phyloP scores from a whole-genome alignment of 129 eudicot genomes.

The Flaveria trinervia region DNA sequence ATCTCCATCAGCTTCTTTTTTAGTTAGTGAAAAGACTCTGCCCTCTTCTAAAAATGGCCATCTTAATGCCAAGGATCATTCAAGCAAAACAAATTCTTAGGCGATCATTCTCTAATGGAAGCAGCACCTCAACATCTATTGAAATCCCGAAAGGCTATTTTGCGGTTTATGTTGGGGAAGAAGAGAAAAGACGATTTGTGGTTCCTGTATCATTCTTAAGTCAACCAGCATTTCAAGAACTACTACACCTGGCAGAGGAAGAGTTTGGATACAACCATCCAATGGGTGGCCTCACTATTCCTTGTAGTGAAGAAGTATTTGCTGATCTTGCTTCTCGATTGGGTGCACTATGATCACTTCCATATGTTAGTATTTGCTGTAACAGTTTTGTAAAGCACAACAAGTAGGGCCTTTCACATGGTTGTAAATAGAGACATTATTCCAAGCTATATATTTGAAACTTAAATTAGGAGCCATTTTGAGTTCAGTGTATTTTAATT shows the following conservation, averaged over 20 bases:
- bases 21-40: too few relatives aligned
- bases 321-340: neutral
- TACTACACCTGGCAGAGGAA: neutral
- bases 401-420: neutral
- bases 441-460: neutral
- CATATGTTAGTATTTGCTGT: neutral
- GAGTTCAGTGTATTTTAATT: too few relatives aligned
- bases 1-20: too few relatives aligned
- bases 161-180: neutral
- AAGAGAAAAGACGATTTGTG: neutral
- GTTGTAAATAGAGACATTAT: neutral
- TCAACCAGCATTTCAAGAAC: neutral
- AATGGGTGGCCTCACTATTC: slow-evolving; percentile 8
- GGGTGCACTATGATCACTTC: neutral
- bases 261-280: neutral
- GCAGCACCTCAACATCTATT: neutral
- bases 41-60: too few relatives aligned
- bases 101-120: neutral
- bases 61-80: neutral
- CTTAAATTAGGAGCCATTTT: too few relatives aligned
- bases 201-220: neutral
- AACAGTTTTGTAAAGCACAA: neutral
- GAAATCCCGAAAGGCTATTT: neutral
- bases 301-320: neutral
- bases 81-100: neutral